phyloP scores from a whole-genome alignment of 2,329 filamentous ascomycete genomes.

The Exophiala sp. region DNA sequence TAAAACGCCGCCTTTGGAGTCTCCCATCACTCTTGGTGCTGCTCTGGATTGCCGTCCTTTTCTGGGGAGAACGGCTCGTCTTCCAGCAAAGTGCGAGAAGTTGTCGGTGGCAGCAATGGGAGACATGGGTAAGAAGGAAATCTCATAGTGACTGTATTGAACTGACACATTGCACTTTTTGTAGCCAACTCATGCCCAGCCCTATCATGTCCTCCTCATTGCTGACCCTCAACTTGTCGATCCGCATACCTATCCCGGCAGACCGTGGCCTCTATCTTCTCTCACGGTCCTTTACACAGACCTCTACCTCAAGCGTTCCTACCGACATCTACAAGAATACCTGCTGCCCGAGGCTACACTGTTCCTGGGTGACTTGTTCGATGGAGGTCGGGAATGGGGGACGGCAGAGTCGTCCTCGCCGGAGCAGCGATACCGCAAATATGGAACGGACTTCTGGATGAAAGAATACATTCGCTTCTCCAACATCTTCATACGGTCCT shows the following conservation, averaged over 20 bases:
- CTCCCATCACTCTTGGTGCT: slow-evolving; percentile 49
- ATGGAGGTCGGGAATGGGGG: slow-evolving; percentile 92
- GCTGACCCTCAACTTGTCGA: slow-evolving; percentile 91
- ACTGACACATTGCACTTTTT: slow-evolving; percentile 8
- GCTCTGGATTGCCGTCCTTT: slow-evolving; percentile 69
- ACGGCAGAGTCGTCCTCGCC: slow-evolving; percentile 57
- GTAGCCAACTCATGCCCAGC: slow-evolving; percentile 69
- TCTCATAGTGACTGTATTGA: background rate
- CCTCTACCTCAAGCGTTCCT: slow-evolving; percentile 79
- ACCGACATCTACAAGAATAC: slow-evolving; percentile 66
- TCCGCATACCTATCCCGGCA: slow-evolving; percentile 86
- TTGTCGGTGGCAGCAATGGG: slow-evolving; percentile 84
- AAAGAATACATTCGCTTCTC: slow-evolving; percentile 79
- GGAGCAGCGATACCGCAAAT: slow-evolving; percentile 65
- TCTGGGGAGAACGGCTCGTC: slow-evolving; percentile 78
- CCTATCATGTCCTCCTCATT: slow-evolving; percentile 77
- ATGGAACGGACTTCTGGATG: slow-evolving; percentile 78
- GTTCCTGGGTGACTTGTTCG: slow-evolving; percentile 91
- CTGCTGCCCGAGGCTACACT: slow-evolving; percentile 81
- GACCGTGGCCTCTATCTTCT: slow-evolving; percentile 64
- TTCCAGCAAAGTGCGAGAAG: slow-evolving; percentile 64
- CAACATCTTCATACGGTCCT: slow-evolving; percentile 72
- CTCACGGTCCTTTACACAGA: slow-evolving; percentile 71
- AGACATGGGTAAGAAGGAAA: slow-evolving; percentile 70
- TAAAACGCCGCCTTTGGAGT: slow-evolving; percentile 17